Percentiles rank a stretch among this genome's conserved stretches.
phyloP scores from a whole-genome alignment of 495 filamentous ascomycete genomes.

The Pseudevernia furfuracea region DNA sequence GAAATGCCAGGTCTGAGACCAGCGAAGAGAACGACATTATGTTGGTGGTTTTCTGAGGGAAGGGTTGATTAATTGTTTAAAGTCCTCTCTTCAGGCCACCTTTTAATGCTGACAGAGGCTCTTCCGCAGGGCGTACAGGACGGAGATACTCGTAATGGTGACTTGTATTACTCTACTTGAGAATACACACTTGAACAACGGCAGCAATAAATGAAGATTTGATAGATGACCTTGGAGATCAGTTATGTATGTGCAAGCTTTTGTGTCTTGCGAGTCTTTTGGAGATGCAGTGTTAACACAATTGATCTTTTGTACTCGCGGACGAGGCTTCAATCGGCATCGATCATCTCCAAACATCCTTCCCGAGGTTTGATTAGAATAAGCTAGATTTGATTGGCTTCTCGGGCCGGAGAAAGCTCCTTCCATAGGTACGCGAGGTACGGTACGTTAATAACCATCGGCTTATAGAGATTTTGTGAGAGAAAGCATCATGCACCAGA shows the following conservation, averaged over 20 bases:
- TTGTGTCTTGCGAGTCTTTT: not conserved
- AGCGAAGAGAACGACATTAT: constrained; percentile 88
- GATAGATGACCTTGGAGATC: not conserved
- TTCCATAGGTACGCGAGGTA: not conserved
- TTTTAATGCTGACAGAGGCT: not conserved
- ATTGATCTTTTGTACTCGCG: not conserved
- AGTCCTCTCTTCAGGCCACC: not conserved
- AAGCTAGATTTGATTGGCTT: not conserved
- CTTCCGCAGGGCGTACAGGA: not conserved
- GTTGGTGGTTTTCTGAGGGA: not conserved
- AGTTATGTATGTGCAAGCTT: not conserved
- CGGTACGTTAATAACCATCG: not conserved
- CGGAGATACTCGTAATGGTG: not conserved
- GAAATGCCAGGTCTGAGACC: constrained; percentile 75
- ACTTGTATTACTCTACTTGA: not conserved
- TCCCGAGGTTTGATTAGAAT: not conserved
- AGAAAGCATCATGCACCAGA: too few species aligned
- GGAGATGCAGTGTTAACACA: not conserved
- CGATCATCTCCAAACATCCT: not conserved
- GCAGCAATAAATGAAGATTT: not conserved
- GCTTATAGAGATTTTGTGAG: too few species aligned
- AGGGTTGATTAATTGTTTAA: not conserved
- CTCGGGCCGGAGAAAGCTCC: not conserved
- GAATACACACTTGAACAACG: not conserved
- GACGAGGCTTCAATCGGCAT: not conserved